These are phyloP conservation scores for Aureobasidium pullulans DNA, from an alignment of 2,329 filamentous ascomycete species.

Conservation along the genomic window DNA sequence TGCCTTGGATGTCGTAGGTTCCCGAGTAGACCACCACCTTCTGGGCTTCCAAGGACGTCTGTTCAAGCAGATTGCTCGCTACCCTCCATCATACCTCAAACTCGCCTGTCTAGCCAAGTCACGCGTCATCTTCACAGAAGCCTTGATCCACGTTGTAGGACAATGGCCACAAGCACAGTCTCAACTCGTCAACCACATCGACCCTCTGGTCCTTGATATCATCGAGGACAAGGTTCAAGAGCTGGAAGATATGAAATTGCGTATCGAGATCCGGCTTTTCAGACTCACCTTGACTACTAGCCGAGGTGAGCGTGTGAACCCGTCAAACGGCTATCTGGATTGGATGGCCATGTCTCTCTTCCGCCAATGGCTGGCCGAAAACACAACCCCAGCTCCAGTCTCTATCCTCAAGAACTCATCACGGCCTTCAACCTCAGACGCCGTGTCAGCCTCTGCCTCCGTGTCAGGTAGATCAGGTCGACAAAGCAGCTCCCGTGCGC, in stretches of 20 bases:
- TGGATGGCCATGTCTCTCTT: constrained; percentile 86
- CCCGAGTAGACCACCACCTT: constrained; percentile 86
- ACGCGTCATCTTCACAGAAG: constrained; percentile 68
- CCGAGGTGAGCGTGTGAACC: constrained; percentile 74
- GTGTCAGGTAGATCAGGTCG: background rate
- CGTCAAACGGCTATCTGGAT: constrained; percentile 72
- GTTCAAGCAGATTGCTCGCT: constrained; percentile 96
- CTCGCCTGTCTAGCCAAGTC: constrained; percentile 79
- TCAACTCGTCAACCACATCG: constrained; percentile 66
- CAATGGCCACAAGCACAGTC: constrained; percentile 81
- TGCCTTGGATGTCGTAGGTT: constrained; percentile 77
- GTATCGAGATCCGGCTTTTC: constrained; percentile 75
- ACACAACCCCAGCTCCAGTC: constrained; percentile 64
- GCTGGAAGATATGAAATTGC: constrained; percentile 71
- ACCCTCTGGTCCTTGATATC: constrained; percentile 71
- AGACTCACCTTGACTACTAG: constrained; percentile 70
- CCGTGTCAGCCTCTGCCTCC: background rate
- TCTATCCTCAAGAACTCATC: constrained; percentile 36
- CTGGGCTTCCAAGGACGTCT: constrained; percentile 83
- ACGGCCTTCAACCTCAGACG: constrained; percentile 9
- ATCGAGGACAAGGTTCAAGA: constrained; percentile 96
- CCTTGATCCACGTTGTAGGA: constrained; percentile 86
- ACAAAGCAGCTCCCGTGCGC: constrained; percentile 18
- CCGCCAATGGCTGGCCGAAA: constrained; percentile 87
- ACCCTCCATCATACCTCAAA: constrained; percentile 85